Evolutionary conservation across 2,329 filamentous ascomycete genomes (phyloP), one percentile per base, ranked within the genome.

Genomic region (Xylaria digitata): DNA sequence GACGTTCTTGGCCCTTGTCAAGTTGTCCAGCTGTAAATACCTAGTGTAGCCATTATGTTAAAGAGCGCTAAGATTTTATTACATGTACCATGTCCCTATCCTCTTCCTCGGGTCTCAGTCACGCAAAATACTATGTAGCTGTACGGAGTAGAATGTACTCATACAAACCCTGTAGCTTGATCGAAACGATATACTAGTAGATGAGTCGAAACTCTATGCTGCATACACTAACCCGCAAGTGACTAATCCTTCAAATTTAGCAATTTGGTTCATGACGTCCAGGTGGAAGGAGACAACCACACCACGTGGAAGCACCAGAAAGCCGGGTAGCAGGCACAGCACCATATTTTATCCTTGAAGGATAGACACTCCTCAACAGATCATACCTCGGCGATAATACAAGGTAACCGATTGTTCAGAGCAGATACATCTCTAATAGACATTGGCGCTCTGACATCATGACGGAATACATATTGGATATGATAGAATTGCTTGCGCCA

Each of bases 361-460:
- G 37, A 34, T n/a, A 21, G 13, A 21, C 26, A 54, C 21, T 2
- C n/a, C 21, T 23, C 32, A 34, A 34, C 32, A 34, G 32, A 6
- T 34, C 40, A 37, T 5, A 46, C 13, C 2, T 23, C 23, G 17
- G 21, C 15, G 37, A 19, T 52, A 34, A n/a, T 40, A 40, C 3
- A 5, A 15, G 11, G 37, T 5, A 5, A 32, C 13, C 32, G 19
- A 11, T 11, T 49, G 17, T 49, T 2, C 19, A 50, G 26, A 32
- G 15, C 4, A 40, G 13, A 50, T 13, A n/a, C 19, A 26, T 13
- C 9, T 48, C 34, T 19, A n/a, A 40, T 30, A n/a, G 13, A 37
- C 1, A 34, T 37, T 15, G n/a, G 8, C 23, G 4, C 2, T 7
- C 11, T 61, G 56, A 56, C 21, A 61, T 61, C 43, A 61, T 56